Base-by-base conservation (phyloP, 768 basidiomycete genomes). In the Lenzites betulinus region DNA sequence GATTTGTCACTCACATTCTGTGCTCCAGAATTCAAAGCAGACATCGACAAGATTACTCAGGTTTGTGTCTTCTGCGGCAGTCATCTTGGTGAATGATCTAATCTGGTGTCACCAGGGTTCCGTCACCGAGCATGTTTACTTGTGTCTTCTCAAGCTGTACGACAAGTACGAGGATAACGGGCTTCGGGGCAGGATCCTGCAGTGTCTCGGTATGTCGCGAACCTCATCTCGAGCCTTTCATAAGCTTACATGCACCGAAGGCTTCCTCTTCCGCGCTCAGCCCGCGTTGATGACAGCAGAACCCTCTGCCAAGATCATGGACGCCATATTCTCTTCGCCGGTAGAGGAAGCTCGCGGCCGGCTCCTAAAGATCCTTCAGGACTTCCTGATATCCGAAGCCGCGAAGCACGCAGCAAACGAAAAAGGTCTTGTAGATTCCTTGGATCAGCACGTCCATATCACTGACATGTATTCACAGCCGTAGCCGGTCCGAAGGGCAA, bases 241-340 rank as follows among this genome's bases (percentile, higher is more conserved):
- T n/a, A 22, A 38, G 30, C 1, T 48, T 39, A 18, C 18, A 7
- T 50, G n/a, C 64, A 23, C 47, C 30, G 20, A 13, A 61, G 94
- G 96, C 12, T 97, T 92, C 73, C 75, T 99, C 6, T 98, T 94
- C 77, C 88, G 93, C 25, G 88, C 94, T 5, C 91, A 95, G 66
- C 96, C 97, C 2, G 89, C 89, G 0, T 75, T 98, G 59, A 95
- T 99, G 88, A 92, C 91, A 0, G 75, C 88, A 64, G 87, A 90
- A 4, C 76, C 81, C 13, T 95, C 95, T 1, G 83, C 90, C 0
- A 77, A 73, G 22, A 88, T 98, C 68, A 96, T 98, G 93, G 93
- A 97, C 70, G 81, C 81, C 2, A 91, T 96, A 41, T 97, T 99
- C 69, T 73, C 80, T 0, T 89, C 92, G 0, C 68, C 81, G 0